phyloP scores from a whole-genome alignment of 345 rosid genomes.

The Brassica incana region DNA sequence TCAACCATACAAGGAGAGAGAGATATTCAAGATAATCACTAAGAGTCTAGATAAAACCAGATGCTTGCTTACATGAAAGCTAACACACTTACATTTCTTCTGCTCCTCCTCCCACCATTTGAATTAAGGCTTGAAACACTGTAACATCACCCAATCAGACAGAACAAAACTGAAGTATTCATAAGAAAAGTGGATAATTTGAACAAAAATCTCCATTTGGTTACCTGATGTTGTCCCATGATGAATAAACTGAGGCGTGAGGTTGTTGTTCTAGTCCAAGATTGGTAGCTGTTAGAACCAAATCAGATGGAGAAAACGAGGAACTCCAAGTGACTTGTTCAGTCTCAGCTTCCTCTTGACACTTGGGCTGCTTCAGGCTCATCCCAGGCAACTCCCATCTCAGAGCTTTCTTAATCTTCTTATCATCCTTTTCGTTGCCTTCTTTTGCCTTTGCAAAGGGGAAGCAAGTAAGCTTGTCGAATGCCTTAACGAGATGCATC shows the following conservation, averaged over 20 bases:
- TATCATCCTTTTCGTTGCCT: slow-evolving; percentile 38
- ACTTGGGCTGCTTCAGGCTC: slow-evolving; percentile 44
- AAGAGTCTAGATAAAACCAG: not conserved
- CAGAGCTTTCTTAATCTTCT: slow-evolving; percentile 46
- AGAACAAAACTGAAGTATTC: not conserved
- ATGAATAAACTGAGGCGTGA: slow-evolving; percentile 60
- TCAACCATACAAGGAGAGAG: not conserved
- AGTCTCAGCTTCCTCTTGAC: slow-evolving; percentile 30
- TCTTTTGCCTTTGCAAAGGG: slow-evolving; percentile 36
- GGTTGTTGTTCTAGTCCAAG: slow-evolving; percentile 55
- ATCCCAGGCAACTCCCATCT: slow-evolving; percentile 86
- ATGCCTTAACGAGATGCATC: slow-evolving; percentile 79
- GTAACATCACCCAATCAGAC: slow-evolving; percentile 4
- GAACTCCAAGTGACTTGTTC: slow-evolving; percentile 34
- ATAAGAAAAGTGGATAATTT: not conserved
- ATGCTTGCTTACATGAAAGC: not conserved
- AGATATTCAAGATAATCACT: not conserved
- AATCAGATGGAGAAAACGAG: too few relatives aligned
- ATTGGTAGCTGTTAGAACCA: slow-evolving; percentile 53
- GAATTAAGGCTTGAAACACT: slow-evolving; percentile 62
- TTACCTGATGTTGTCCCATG: slow-evolving; percentile 66
- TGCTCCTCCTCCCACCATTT: slow-evolving; percentile 66
- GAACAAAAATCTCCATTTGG: not conserved
- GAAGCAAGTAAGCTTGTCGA: slow-evolving; percentile 61
- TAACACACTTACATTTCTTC: slow-evolving; percentile 61